A percentile compares a stretch with the other conserved stretches of the same genome.
Conservation (phyloP, 345 rosid genomes). For the Camelina laxa region DNA sequence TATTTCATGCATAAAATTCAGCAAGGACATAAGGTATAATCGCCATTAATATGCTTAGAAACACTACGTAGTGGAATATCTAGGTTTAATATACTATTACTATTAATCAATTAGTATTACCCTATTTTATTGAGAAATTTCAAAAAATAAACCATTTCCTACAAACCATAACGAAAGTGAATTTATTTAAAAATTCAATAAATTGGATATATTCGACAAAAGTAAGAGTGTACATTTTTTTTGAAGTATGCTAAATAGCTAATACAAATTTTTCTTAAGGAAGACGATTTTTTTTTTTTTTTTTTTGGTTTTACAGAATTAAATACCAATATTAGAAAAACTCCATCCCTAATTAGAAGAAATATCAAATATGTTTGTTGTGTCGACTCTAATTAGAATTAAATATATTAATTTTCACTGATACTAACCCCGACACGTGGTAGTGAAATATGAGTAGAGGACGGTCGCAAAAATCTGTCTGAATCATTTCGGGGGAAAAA, state of each 20-base stretch:
- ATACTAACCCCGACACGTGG: not conserved
- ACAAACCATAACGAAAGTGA: not conserved
- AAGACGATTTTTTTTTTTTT: too few relatives aligned
- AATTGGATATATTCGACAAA: too few relatives aligned
- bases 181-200: too few relatives aligned
- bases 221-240: too few relatives aligned
- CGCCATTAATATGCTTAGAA: slow-evolving; percentile 34
- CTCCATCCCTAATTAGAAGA: not conserved
- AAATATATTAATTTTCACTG: not conserved
- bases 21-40: slow-evolving; percentile 41
- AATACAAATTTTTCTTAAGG: too few relatives aligned
- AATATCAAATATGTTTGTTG: not conserved
- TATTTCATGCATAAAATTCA: slow-evolving; percentile 42
- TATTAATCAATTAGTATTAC: slow-evolving; percentile 18
- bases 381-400: not conserved
- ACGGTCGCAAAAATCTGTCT: too few relatives aligned
- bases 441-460: too few relatives aligned
- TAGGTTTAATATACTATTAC: not conserved
- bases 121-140: not conserved
- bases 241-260: too few relatives aligned
- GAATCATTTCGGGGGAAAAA: too few relatives aligned
- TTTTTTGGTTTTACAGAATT: too few relatives aligned
- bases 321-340: too few relatives aligned
- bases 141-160: not conserved
- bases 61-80: slow-evolving; percentile 32